Conservation (phyloP, 2,329 filamentous ascomycete species). For the Cryoendolithus antarcticus region DNA sequence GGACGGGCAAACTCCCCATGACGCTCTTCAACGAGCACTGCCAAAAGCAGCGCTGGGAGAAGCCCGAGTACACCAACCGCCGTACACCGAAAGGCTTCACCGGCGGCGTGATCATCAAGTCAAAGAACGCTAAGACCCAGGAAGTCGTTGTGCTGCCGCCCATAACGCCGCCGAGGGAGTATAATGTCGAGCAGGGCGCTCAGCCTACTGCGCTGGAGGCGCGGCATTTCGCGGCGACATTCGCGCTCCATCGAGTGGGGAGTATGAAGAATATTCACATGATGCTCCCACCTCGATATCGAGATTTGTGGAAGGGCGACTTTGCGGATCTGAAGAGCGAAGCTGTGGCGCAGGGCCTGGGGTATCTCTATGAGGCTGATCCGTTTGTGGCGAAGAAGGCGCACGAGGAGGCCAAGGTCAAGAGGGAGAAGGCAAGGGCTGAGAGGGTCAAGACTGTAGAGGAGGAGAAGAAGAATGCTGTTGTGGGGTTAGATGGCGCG, state of each 20-base stretch:
- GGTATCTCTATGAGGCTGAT: conserved; percentile 91
- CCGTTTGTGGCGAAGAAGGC: conserved; percentile 75
- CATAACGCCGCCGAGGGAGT: conserved; percentile 64
- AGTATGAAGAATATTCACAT: conserved; percentile 95
- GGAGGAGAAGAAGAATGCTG: conserved; percentile 48
- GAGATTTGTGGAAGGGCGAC: conserved; percentile 76
- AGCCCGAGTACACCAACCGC: conserved; percentile 72
- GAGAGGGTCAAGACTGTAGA: conserved; percentile 48
- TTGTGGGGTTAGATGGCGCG: conserved; percentile 23
- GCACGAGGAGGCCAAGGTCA: conserved; percentile 62
- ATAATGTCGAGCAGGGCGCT: conserved; percentile 58
- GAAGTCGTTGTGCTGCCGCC: conserved; percentile 64
- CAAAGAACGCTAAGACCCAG: conserved; percentile 67
- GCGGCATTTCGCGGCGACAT: conserved; percentile 83
- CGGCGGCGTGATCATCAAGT: conserved; percentile 66
- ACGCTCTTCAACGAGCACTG: conserved; percentile 90
- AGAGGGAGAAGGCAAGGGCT: conserved; percentile 65
- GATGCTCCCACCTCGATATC: conserved; percentile 83
- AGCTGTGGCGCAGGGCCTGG: conserved; percentile 63
- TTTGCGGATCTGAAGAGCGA: conserved; percentile 72
- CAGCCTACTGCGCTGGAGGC: conserved; percentile 79
- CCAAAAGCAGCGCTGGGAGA: conserved; percentile 91
- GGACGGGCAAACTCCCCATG: conserved; percentile 93
- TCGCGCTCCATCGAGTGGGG: conserved; percentile 79
- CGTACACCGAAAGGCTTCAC: conserved; percentile 31